These are phyloP conservation scores for Globisporangium cystogenes DNA, from an alignment of 352 stramenopile genomes.

Conservation along the genomic window DNA sequence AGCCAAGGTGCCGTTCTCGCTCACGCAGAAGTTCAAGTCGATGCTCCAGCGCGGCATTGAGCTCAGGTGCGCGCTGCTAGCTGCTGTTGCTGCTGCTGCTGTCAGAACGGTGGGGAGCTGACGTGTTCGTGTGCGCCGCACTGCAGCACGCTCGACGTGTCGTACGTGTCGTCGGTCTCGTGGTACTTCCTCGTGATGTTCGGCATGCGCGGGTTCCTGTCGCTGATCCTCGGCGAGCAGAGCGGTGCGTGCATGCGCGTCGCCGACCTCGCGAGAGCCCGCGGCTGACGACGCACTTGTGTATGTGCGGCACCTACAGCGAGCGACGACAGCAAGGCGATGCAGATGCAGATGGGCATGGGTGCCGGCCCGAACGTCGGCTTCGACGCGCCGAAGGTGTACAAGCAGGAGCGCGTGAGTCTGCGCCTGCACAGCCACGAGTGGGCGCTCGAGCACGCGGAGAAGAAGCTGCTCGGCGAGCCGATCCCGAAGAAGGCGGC, in stretches of 20 bases:
- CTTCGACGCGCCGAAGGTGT: constrained; percentile 89
- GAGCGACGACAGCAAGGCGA: constrained; percentile 86
- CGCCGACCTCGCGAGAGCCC: too few species aligned
- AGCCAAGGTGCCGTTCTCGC: constrained; percentile 97
- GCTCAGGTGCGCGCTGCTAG: constrained; percentile 58
- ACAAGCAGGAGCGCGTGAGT: constrained; percentile 87
- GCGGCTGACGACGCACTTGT: background rate
- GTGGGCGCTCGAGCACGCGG: constrained; percentile 71
- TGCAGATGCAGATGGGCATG: constrained; percentile 93
- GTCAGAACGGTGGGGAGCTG: background rate
- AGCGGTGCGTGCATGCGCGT: constrained; percentile 29
- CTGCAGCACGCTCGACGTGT: constrained; percentile 92
- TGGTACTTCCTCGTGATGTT: constrained; percentile 99
- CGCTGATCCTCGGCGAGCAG: constrained; percentile 93
- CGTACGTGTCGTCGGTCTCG: constrained; percentile 96
- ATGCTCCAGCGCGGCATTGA: constrained; percentile 98
- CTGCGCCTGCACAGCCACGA: constrained; percentile 79
- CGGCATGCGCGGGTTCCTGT: constrained; percentile 95
- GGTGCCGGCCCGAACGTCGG: constrained; percentile 71
- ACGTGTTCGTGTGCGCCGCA: background rate
- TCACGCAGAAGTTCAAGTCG: constrained; percentile 97
- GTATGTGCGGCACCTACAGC: constrained; percentile 18
- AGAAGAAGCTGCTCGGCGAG: constrained; percentile 82
- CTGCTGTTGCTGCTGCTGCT: background rate
- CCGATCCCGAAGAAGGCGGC: constrained; percentile 42